These are phyloP conservation scores for Gossypium davidsonii DNA, from an alignment of 441 rosid species.

Conservation along the genomic window DNA sequence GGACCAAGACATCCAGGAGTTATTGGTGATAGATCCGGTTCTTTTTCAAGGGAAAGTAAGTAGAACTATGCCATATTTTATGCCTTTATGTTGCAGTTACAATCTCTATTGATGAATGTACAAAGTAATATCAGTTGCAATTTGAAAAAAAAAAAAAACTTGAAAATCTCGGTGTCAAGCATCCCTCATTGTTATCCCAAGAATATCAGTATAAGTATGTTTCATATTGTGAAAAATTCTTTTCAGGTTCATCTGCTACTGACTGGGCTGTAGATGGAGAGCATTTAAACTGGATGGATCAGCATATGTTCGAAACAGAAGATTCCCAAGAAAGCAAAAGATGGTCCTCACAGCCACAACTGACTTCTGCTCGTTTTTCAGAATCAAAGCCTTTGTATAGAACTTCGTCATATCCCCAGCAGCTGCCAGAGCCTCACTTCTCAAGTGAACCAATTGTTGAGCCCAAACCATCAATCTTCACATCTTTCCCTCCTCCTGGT, in stretches of 20 bases:
- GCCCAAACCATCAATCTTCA: conserved; percentile 56
- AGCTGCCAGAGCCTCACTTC: conserved; percentile 57
- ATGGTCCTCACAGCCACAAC: conserved; percentile 74
- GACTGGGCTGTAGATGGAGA: conserved; percentile 92
- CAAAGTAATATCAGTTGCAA: background rate
- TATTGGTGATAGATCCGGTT: conserved; percentile 88
- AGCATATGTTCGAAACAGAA: conserved; percentile 47
- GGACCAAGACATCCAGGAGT: conserved; percentile 92
- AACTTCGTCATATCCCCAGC: conserved; percentile 79
- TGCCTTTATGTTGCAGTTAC: background rate
- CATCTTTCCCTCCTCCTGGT: conserved; percentile 78
- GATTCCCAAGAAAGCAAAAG: conserved; percentile 52
- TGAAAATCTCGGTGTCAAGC: background rate
- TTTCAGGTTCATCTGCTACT: conserved; percentile 77
- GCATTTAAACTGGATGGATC: conserved; percentile 64
- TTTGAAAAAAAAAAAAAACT: background rate
- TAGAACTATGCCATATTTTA: conserved; percentile 17
- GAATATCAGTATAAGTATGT: background rate
- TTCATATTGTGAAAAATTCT: conserved; percentile 1
- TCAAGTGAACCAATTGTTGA: conserved; percentile 56
- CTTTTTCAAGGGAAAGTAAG: conserved; percentile 95
- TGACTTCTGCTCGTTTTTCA: conserved; percentile 38
- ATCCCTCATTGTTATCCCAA: background rate
- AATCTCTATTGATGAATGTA: background rate
- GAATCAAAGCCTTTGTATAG: conserved; percentile 68